Percentiles rank a stretch among this genome's conserved stretches.
Evolutionary conservation across 2,329 filamentous ascomycete genomes (phyloP).

Genomic region (Calonectria hawksworthii): DNA sequence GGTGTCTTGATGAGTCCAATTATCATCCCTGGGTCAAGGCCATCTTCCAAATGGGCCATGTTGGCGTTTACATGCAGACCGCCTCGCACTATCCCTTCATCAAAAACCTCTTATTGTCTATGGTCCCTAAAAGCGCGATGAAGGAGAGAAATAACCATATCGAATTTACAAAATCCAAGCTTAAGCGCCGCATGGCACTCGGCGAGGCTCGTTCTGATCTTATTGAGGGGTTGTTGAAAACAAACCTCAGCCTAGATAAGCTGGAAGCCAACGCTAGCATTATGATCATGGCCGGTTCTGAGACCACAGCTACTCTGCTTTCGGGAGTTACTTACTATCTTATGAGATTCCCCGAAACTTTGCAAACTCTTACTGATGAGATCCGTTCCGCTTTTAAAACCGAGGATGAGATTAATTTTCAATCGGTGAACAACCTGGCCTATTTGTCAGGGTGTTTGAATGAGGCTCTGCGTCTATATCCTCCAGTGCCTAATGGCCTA

Average conservation of each 20-base stretch:
- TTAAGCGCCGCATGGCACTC: background rate
- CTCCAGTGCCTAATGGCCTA: background rate
- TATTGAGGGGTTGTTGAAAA: background rate
- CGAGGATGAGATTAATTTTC: slow-evolving; percentile 9
- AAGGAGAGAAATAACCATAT: background rate
- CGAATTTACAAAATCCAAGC: background rate
- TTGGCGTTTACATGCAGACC: slow-evolving; percentile 21
- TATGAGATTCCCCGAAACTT: background rate
- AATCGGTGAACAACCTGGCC: background rate
- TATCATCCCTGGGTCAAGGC: slow-evolving; percentile 46
- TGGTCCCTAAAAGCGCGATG: background rate
- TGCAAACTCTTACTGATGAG: slow-evolving; percentile 1
- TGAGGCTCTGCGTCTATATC: slow-evolving; percentile 12
- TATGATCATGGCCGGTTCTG: slow-evolving; percentile 11
- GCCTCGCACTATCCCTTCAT: background rate
- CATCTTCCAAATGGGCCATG: slow-evolving; percentile 33
- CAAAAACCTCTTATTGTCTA: background rate
- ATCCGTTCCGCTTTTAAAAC: background rate
- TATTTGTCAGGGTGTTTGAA: slow-evolving; percentile 9
- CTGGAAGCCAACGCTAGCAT: background rate
- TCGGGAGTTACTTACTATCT: background rate
- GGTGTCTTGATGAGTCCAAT: slow-evolving; percentile 38
- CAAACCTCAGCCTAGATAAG: background rate
- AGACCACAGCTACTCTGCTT: slow-evolving; percentile 7
- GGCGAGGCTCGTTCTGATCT: background rate